Conservation (phyloP, 164 flowering plant genomes). For the Macadamia integrifolia region DNA sequence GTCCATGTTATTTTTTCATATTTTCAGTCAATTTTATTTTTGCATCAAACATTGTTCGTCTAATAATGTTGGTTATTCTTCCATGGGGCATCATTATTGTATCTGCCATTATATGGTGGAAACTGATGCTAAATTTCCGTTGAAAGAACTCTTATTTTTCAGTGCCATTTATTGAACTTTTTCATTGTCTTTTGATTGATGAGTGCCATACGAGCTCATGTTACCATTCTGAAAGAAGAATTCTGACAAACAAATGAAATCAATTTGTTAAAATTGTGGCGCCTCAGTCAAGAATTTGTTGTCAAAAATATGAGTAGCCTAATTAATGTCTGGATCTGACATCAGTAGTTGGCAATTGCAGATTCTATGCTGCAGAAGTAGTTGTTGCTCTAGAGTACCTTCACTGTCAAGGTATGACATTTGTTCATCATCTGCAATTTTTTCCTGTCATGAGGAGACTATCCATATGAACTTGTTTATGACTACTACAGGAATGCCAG, state of each 20-base stretch:
- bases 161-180: neutral
- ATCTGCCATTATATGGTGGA: neutral
- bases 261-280: neutral
- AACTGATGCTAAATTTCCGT: too few species aligned
- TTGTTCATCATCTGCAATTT: neutral
- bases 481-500: too few species aligned
- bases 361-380: conserved; percentile 94
- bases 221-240: neutral
- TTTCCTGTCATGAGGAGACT: neutral
- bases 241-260: neutral
- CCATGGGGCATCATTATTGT: neutral
- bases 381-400: conserved; percentile 92
- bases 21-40: neutral
- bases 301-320: neutral
- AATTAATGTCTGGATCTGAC: neutral
- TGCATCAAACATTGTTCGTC: too few species aligned
- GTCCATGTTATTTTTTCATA: neutral
- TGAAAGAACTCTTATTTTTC: neutral
- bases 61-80: neutral
- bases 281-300: neutral
- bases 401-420: conserved; percentile 84
- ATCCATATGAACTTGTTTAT: neutral
- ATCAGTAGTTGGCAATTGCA: conserved; percentile 25
- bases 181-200: neutral
- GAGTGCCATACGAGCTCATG: neutral